A percentile compares a stretch with the other conserved stretches of the same genome.
phyloP scores from a whole-genome alignment of 495 filamentous ascomycete species.

The Halenospora varia region DNA sequence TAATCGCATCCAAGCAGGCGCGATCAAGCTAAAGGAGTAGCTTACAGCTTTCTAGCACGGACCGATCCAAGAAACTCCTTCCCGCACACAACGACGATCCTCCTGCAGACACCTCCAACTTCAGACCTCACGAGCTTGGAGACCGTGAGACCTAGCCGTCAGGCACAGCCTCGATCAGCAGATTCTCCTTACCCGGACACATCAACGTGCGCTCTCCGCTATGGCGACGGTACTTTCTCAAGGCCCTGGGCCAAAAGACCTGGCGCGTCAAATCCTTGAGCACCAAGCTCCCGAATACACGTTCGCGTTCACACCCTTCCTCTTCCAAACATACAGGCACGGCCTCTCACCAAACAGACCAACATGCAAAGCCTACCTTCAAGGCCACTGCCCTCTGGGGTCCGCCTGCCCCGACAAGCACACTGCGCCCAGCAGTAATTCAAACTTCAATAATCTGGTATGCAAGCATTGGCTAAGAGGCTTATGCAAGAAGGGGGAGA shows the following conservation, averaged over 20 bases:
- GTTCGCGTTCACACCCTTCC: conserved; percentile 73
- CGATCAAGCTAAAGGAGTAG: background rate
- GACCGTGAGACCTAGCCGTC: background rate
- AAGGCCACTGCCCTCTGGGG: conserved; percentile 76
- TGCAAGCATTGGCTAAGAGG: conserved; percentile 99
- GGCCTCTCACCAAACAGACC: conserved; percentile 70
- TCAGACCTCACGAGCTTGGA: background rate
- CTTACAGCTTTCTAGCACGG: background rate
- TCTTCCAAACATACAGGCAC: conserved; percentile 71
- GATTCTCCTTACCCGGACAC: background rate
- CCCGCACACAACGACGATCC: background rate
- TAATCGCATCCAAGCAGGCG: background rate
- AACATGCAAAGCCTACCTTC: conserved; percentile 74
- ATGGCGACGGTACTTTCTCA: conserved; percentile 20
- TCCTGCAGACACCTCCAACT: background rate
- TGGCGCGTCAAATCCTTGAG: conserved; percentile 42
- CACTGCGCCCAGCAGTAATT: conserved; percentile 47
- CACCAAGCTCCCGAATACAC: conserved; percentile 53
- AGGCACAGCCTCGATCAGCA: background rate
- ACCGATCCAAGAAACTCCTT: background rate
- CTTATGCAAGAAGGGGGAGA: conserved; percentile 93
- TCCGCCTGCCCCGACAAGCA: conserved; percentile 68
- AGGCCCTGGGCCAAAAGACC: conserved; percentile 29
- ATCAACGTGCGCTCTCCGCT: background rate
- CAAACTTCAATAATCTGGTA: conserved; percentile 68